Evolutionary conservation across 2,329 filamentous ascomycete genomes (phyloP), one percentile per base, ranked within the genome.

Genomic region (Penicillium italicum): DNA sequence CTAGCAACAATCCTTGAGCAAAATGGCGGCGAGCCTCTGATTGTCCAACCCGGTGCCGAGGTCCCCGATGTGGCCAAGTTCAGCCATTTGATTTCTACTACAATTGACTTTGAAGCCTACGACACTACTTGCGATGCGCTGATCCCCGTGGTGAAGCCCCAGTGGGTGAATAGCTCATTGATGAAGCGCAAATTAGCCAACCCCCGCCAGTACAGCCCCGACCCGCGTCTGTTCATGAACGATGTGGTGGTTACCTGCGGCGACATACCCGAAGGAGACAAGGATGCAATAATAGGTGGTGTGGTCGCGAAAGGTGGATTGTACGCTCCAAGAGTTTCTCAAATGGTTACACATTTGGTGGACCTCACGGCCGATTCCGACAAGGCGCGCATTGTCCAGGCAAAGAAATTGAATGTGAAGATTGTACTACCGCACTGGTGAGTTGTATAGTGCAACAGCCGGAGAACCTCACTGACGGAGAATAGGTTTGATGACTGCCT

Each of bases 351-450:
- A 2, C 94, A 99, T 73, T 83, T 99, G 52, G 93, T 96, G 57
- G 90, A 93, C 5, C 77, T 96, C 58, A 85, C 84, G 5, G 80
- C 88, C 71, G 86, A 92, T 33, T 84, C 92, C 53, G 82, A 85
- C 3, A 91, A 91, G 70, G 71, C 74, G 37, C 69, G 64, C 45
- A 70, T 84, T 51, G 88, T 87, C 0, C 62, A 79, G 41, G 77
- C 81, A 9, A 95, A 87, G 72, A 82, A 82, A 31, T 78, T 90
- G 51, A 85, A 85, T 52, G 85, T 85, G 72, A 92, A 91, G 73
- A 88, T 97, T 56, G 90, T 99, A 18, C 79, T 99, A 50, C 94
- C 94, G 36, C 94, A 97, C 70, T 97, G 94, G 90, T 91, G 76
- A 67, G 58, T 53, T 36, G 33, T 42, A 44, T 11, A 18, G 38